Conservation (phyloP, 2,329 filamentous ascomycete species). For the Onygenales sp. region DNA sequence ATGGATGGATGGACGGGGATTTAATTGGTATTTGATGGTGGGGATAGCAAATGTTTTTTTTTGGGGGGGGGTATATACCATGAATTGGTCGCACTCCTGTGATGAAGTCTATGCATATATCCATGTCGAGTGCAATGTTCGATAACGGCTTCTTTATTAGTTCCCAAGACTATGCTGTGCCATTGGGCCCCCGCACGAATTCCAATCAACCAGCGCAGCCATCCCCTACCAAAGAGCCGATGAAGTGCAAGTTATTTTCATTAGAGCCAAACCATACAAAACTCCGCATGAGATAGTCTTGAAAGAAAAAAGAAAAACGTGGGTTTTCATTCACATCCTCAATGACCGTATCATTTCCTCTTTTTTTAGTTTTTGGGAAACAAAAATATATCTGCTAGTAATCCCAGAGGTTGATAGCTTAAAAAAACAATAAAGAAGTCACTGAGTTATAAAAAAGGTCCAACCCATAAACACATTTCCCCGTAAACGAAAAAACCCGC, state of each 20-base stretch:
- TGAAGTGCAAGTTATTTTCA: too few species aligned
- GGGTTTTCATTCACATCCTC: conserved; percentile 3
- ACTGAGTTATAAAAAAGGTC: conserved; percentile 1
- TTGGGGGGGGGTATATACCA: too few species aligned
- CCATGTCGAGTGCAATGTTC: too few species aligned
- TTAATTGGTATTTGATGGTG: not conserved
- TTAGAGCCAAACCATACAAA: not conserved
- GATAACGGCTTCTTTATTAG: too few species aligned
- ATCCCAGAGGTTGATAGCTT: not conserved
- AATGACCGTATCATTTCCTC: conserved; percentile 2
- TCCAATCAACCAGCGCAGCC: too few species aligned
- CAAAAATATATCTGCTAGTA: not conserved
- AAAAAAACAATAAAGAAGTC: not conserved
- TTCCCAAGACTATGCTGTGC: too few species aligned
- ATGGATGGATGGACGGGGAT: not conserved
- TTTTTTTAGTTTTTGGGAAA: not conserved
- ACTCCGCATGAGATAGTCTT: not conserved
- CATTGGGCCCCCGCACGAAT: too few species aligned
- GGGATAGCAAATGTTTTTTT: not conserved
- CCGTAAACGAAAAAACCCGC: not conserved
- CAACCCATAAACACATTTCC: not conserved
- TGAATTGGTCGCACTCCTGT: too few species aligned
- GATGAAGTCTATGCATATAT: too few species aligned
- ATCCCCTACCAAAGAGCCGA: too few species aligned
- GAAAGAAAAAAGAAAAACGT: not conserved